Conservation (phyloP, 768 basidiomycete genomes). For the Pisolithus tinctorius region DNA sequence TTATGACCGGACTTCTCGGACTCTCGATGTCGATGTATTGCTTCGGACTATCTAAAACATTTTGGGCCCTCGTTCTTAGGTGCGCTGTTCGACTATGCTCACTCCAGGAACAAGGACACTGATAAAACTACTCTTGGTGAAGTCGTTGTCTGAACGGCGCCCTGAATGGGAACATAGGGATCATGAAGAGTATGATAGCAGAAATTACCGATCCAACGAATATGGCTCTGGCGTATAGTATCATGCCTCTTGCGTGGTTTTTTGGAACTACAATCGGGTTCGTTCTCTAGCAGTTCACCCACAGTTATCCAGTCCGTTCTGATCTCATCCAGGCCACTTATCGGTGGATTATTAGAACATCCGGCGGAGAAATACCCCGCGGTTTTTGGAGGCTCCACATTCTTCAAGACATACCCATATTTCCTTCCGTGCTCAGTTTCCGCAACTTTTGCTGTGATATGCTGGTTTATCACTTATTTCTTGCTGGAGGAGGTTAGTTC, state of each 20-base stretch:
- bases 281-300: slow-evolving; percentile 30
- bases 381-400: slow-evolving; percentile 47
- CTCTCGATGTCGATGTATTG: slow-evolving; percentile 2
- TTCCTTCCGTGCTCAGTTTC: slow-evolving; percentile 66
- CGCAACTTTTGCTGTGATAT: slow-evolving; percentile 51
- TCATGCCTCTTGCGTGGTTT: slow-evolving; percentile 51
- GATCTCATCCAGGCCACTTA: slow-evolving; percentile 42
- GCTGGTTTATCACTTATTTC: slow-evolving; percentile 44
- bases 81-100: not conserved
- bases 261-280: slow-evolving; percentile 39
- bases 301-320: slow-evolving; percentile 31
- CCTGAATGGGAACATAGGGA: slow-evolving; percentile 62
- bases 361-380: slow-evolving; percentile 58
- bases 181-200: slow-evolving; percentile 68
- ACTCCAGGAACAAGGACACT: not conserved
- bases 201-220: slow-evolving; percentile 72
- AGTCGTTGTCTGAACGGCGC: slow-evolving; percentile 69
- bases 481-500: slow-evolving; percentile 50
- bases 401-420: slow-evolving; percentile 67
- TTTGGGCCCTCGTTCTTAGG: slow-evolving; percentile 44
- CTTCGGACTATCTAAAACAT: slow-evolving; percentile 44
- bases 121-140: slow-evolving; percentile 4
- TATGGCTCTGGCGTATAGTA: slow-evolving; percentile 60
- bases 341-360: slow-evolving; percentile 60
- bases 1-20: slow-evolving; percentile 2